Base-by-base conservation (phyloP, 345 rosid genomes). In the Erucastrum elatum region DNA sequence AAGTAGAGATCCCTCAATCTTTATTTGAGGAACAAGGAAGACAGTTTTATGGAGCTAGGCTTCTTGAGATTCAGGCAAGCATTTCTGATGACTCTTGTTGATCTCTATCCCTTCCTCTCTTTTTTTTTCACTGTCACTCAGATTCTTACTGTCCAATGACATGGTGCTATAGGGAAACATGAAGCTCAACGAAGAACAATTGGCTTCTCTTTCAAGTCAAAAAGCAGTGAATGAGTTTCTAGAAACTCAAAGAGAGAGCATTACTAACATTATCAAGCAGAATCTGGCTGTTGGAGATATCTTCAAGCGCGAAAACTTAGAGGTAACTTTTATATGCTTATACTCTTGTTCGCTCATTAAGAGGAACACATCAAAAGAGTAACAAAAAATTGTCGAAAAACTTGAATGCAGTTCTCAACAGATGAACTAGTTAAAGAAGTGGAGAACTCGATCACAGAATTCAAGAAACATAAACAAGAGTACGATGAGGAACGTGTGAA, bases 21-120 rank as follows among this genome's bases (percentile, higher is more conserved):
- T 84, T 94, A 82, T 90, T 94, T 63, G 98, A 94, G 84, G 98
- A 94, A 82, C 96, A 92, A 91, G 98, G 98, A 46, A 87, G 98
- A 79, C 93, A 90, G 82, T 87, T 94, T 70, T 94, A 94, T 75
- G 98, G 97, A 79, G 88, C 98, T 74, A 87, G 84, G 82, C 94
- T 94, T 86, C 86, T 94, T 35, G 83, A 91, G 84, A 84, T 92
- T 56, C 98, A 92, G 97, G 98, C 87, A 69, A 59, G 85, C 66
- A 1, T 59, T 70, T 62, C 25, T 3, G 1, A n/a, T 64, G 9
- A 51, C 6, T 13, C 46, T 21, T 70, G 33, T 53, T 13, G 37
- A 41, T 41, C 13, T 41, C 3, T 51, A 53, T 53, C 60, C 16
- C n/a, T 49, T 49, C 5, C 56, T n/a, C 17, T 49, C n/a, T 35